Percentiles rank a stretch among this genome's conserved stretches.
Evolutionary conservation across 257 asterid species (phyloP).

Genomic region (Nicotiana obtusifolia): DNA sequence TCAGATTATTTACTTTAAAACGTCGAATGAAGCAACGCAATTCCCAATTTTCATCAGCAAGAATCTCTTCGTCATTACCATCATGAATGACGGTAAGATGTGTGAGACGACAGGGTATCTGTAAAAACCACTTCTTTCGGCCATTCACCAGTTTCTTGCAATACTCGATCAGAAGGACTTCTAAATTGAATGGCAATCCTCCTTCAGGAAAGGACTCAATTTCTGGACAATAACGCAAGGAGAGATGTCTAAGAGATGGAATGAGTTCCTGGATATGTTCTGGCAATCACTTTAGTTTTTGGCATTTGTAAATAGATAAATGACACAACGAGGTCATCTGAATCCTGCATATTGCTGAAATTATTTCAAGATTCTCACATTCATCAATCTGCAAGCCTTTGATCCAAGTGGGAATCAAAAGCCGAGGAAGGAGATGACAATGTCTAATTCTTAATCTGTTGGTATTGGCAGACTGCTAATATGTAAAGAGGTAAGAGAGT

Average conservation of each 20-base stretch:
- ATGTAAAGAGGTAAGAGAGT: neutral
- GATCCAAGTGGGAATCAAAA: neutral
- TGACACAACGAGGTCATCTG: neutral
- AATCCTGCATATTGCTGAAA: neutral
- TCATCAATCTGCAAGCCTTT: fast-evolving
- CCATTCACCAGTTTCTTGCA: neutral
- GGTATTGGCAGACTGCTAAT: too few relatives aligned
- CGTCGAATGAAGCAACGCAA: neutral
- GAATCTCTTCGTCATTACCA: neutral
- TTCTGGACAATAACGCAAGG: neutral
- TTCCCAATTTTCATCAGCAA: neutral
- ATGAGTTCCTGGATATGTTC: neutral
- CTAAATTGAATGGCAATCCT: neutral
- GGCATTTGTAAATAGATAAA: neutral
- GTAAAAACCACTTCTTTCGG: neutral
- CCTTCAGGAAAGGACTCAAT: neutral
- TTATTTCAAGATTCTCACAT: neutral
- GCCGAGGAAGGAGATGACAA: neutral
- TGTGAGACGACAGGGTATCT: neutral
- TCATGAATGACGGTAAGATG: fast-evolving
- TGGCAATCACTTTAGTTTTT: slow-evolving; percentile 7
- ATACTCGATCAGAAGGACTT: fast-evolving
- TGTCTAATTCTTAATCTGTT: too few relatives aligned
- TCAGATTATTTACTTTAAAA: fast-evolving
- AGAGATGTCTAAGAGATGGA: neutral